phyloP scores from a whole-genome alignment of 768 basidiomycete species.

The Kwoniella dendrophila region DNA sequence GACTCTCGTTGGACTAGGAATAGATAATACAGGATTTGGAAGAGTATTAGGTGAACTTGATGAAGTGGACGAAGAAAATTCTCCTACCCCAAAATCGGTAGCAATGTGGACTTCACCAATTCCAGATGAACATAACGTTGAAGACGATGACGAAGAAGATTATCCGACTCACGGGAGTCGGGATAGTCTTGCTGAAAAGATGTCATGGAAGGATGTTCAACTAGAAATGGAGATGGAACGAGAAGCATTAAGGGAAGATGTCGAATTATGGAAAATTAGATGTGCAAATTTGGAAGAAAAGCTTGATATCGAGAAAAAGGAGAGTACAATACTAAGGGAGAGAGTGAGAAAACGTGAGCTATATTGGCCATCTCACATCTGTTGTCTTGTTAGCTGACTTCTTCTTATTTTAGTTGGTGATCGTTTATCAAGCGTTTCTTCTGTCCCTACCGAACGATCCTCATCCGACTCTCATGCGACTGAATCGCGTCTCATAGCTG shows the following conservation, averaged over 20 bases:
- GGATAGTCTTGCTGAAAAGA: slow-evolving; percentile 9
- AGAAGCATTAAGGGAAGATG: slow-evolving; percentile 83
- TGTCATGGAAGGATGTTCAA: slow-evolving; percentile 19
- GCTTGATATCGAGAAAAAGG: slow-evolving; percentile 67
- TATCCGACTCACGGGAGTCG: background rate
- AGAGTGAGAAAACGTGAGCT: slow-evolving; percentile 55
- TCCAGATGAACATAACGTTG: too few species aligned
- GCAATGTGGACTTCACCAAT: slow-evolving; percentile 11
- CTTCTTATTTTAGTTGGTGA: slow-evolving; percentile 40
- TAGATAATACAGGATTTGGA: slow-evolving; percentile 24
- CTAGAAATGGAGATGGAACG: slow-evolving; percentile 69
- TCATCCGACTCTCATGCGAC: slow-evolving; percentile 23
- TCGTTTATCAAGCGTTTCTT: slow-evolving; percentile 41
- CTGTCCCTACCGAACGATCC: slow-evolving; percentile 15
- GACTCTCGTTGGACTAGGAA: slow-evolving; percentile 34
- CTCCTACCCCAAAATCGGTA: background rate
- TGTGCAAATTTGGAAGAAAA: slow-evolving; percentile 77
- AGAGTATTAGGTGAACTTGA: slow-evolving; percentile 40
- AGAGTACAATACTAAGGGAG: slow-evolving; percentile 82
- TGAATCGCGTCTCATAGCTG: slow-evolving; percentile 45
- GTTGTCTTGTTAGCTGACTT: background rate
- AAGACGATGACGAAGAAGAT: slow-evolving; percentile 1
- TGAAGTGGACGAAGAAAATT: slow-evolving; percentile 35
- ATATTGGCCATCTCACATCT: background rate
- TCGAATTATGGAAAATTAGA: slow-evolving; percentile 80